Base-by-base conservation (phyloP, 208 protist species). In the Leishmania aethiopica region DNA sequence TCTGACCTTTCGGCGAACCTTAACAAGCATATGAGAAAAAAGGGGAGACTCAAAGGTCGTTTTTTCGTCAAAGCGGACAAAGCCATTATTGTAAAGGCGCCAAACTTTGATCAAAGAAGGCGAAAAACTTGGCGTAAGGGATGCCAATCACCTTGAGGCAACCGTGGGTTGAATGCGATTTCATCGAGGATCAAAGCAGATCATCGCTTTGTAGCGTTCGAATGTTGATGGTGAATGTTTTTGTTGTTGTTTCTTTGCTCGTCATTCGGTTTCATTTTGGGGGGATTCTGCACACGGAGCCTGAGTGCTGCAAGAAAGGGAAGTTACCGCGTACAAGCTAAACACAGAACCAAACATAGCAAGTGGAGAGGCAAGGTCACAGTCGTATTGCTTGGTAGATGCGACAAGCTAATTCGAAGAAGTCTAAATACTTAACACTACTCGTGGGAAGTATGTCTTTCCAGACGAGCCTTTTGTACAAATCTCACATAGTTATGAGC, bases 401-500 rank as follows among this genome's bases (percentile, higher is more conserved):
- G 25, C 13, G 42, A 70, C 17, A 51, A 45, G n/a, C 1, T n/a
- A 55, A 76, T 37, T 37, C 51, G 25, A 60, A 57, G 35, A 75
- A 76, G 19, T 32, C 45, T 60, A 60, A 42, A 15, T 6, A 76
- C 45, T 45, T 5, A 15, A n/a, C 19, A 45, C 42, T 49, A 73
- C 37, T 49, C 40, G 37, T 32, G 7, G 32, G 19, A 78, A 53
- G 40, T 19, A 42, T 32, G 49, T 40, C 57, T 64, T 69, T n/a
- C 45, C 40, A 78, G 17, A 49, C 57, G 75, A 78, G 57, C 75
- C 22, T 78, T 78, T n/a, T 78, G 75, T 47, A 78, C 59, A 78
- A 78, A 78, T 37, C 75, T 66, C 11, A 78, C 15, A 32, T 78
- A 78, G 32, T 78, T 17, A 0, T 47, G 35, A 19, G 42, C 3